A percentile compares a stretch with the other conserved stretches of the same genome.
phyloP scores from a whole-genome alignment of 129 eudicot genomes.

The Dittrichia graveolens region DNA sequence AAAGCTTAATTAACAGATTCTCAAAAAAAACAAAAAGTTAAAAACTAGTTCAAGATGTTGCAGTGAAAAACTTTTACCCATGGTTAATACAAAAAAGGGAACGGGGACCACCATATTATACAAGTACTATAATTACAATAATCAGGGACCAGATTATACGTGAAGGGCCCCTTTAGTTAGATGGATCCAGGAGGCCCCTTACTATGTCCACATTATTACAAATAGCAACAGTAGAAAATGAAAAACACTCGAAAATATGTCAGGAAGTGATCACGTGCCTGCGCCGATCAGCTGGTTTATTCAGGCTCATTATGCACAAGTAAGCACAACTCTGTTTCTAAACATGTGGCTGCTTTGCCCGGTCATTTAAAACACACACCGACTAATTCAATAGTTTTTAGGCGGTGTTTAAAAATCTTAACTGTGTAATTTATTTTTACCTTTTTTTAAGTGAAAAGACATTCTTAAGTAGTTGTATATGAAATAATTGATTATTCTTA shows the following conservation, averaged over 20 bases:
- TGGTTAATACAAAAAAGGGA: constrained; percentile 2
- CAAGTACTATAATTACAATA: not conserved
- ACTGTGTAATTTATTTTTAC: too few relatives aligned
- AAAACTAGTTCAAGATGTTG: too few relatives aligned
- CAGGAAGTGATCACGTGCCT: constrained; percentile 32
- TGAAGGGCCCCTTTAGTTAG: constrained; percentile 25
- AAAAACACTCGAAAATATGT: constrained; percentile 11
- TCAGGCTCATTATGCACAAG: not conserved
- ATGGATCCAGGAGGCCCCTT: constrained; percentile 22
- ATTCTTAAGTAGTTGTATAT: too few relatives aligned
- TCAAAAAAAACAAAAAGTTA: too few relatives aligned
- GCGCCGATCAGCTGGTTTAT: constrained; percentile 25
- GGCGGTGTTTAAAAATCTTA: not conserved
- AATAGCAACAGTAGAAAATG: not conserved
- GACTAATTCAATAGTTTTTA: not conserved
- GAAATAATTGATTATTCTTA: too few relatives aligned
- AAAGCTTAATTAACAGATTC: too few relatives aligned
- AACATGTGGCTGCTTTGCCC: constrained; percentile 16
- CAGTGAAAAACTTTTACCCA: not conserved
- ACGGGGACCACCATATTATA: constrained; percentile 1
- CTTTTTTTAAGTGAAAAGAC: too few relatives aligned
- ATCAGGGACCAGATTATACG: constrained; percentile 9
- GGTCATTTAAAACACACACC: constrained; percentile 20
- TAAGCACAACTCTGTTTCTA: not conserved
- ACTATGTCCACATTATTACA: constrained; percentile 21